Conservation (phyloP, 345 rosid species). For the Moricandia moricandioides region DNA sequence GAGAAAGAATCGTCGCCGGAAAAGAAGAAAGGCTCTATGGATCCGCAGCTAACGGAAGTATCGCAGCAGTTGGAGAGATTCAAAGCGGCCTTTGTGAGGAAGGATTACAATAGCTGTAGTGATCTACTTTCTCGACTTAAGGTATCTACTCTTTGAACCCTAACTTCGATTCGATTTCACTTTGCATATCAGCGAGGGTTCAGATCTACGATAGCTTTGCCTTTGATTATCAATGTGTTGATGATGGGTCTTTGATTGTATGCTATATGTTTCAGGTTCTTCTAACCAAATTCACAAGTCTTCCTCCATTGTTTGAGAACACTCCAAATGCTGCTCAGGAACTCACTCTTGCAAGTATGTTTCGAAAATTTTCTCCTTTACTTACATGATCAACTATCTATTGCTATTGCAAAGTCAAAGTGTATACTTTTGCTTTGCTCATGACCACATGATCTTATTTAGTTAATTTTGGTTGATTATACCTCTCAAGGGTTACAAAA, state of each 20-base stretch:
- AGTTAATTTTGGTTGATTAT: background rate
- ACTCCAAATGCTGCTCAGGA: conserved; percentile 68
- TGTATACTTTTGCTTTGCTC: background rate
- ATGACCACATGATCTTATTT: background rate
- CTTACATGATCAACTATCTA: no score
- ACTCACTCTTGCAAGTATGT: conserved; percentile 73
- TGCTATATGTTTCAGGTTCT: conserved; percentile 51
- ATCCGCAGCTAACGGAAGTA: conserved; percentile 77
- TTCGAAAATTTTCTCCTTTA: background rate
- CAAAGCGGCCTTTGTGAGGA: conserved; percentile 77
- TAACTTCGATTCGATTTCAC: conserved; percentile 21
- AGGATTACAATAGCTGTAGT: conserved; percentile 54
- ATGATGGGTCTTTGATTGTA: no score
- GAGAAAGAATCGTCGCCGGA: background rate
- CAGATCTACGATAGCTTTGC: background rate
- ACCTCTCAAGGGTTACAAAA: background rate
- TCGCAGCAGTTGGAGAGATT: conserved; percentile 83
- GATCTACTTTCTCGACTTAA: conserved; percentile 74
- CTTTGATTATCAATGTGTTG: no score
- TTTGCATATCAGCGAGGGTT: background rate
- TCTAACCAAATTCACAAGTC: conserved; percentile 71
- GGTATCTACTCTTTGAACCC: conserved; percentile 51
- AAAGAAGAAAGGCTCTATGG: conserved; percentile 42
- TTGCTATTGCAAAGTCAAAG: no score
- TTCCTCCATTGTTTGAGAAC: conserved; percentile 82